Evolutionary conservation across 192 early-diverging fungal species (phyloP), one percentile per base, ranked within the genome.

Genomic region (Dissophora ornata): DNA sequence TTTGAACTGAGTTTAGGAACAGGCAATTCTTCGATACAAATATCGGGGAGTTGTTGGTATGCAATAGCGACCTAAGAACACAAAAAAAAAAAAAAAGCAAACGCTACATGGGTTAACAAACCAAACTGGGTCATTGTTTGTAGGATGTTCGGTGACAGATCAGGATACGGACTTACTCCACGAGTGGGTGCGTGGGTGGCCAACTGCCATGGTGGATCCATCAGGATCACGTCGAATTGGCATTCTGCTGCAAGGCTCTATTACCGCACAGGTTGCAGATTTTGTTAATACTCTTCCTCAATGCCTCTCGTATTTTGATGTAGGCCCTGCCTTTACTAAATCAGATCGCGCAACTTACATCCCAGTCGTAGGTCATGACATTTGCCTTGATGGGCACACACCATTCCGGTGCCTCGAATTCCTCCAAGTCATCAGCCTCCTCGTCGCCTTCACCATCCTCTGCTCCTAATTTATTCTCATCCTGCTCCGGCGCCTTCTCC

Each of bases 191-290:
- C 92, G 69, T 96, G 90, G 15, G 94, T 93, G 25, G 96, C 95
- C 16, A 98, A 88, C 84, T 97, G 96, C 96, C 96, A 98, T 77
- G 96, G 95, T 48, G 96, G 96, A 83, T 98, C 96, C 86, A 96
- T 95, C 44, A 93, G 65, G 58, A 98, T 95, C 34, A 93, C 93
- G 75, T 97, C 95, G 61, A 98, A 98, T 79, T 97, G 96, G 67
- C 91, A 91, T 30, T 88, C 91, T 30, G 62, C 59, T 7, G 92
- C 94, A 26, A 98, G 84, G 64, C 75, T 83, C 87, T 92, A 62
- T 46, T n/a, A 38, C 11, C 26, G 15, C 41, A 13, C 19, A n/a
- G n/a, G n/a, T n/a, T n/a, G n/a, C n/a, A n/a, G n/a, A n/a, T n/a
- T n/a, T n/a, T n/a, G n/a, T n/a, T n/a, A n/a, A n/a, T n/a, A n/a